Base-by-base conservation (phyloP, 2,329 filamentous ascomycete species). In the Trichoderma sp. region DNA sequence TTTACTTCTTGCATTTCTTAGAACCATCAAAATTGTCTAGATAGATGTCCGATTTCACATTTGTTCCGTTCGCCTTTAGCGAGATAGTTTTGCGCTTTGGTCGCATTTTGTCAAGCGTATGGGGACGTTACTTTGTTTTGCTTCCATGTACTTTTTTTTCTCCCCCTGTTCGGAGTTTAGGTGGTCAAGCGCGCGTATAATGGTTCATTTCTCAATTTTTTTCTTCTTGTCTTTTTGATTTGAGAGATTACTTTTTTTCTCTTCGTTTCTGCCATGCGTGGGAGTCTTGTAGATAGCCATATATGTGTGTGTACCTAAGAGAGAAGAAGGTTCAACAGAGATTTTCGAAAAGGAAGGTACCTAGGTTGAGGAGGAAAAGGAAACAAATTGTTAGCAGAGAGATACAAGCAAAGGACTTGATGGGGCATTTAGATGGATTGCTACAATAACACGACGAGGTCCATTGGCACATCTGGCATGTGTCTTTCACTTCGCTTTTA, bases 391-490 rank as follows among this genome's bases (percentile, higher is more conserved):
- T 53, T 23, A 53, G 47, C 47, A 53, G 20, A 53, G 47, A 23
- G 20, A 53, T 53, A 11, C 47, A 53, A 53, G 47, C 20, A 53
- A 23, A 53, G 9, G 47, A 53, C 20, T 32, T 50, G 53, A 68
- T 17, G 15, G 53, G 8, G 47, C 17, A 9, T 7, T 43, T 47
- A 55, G 47, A 55, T 57, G 62, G 43, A 64, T 32, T 23, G 58
- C 17, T 47, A 43, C 68, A 50, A 70, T 57, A 43, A 62, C 39
- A 62, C 8, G 53, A 34, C 47, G 61, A 47, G 28, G 23, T 50
- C n/a, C 15, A 32, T 15, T 15, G 30, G n/a, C 68, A 66, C 68
- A 66, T 59, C 61, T 13, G 68, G 68, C 32, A 71, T 71, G 68
- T 64, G 50, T 59, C 15, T 9, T 39, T 36, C 11, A 15, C 17